Conservation (phyloP, 2,329 filamentous ascomycete genomes). For the Microdochium trichocladiopsis region DNA sequence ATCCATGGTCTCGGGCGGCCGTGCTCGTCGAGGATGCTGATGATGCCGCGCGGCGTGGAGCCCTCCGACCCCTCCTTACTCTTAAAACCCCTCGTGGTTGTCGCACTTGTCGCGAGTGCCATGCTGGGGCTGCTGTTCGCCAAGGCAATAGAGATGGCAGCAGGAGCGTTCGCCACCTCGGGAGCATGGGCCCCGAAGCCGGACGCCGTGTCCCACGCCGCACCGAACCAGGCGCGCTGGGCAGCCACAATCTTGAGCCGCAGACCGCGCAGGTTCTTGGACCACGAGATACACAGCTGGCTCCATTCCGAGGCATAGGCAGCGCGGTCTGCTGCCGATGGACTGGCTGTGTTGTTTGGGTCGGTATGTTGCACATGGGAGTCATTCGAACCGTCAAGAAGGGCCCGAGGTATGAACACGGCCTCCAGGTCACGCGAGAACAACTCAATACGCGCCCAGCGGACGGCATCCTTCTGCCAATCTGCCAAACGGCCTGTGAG, state of each 20-base stretch:
- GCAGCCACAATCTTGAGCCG: constrained; percentile 27
- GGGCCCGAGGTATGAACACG: constrained; percentile 13
- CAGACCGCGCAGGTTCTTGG: constrained; percentile 27
- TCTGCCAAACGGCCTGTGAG: constrained; percentile 23
- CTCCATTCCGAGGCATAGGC: constrained; percentile 23
- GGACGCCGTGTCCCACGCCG: constrained; percentile 2
- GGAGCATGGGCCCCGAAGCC: constrained; percentile 7
- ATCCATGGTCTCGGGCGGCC: constrained; percentile 16
- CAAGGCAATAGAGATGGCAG: too few relatives aligned
- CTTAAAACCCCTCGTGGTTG: neutral
- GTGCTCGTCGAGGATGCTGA: constrained; percentile 4
- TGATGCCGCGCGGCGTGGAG: neutral
- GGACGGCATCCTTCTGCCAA: constrained; percentile 35
- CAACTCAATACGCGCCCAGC: constrained; percentile 33
- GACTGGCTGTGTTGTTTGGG: too few relatives aligned
- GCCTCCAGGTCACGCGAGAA: constrained; percentile 26
- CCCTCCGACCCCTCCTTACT: neutral
- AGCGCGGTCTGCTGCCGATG: too few relatives aligned
- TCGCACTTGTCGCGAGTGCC: neutral
- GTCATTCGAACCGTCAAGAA: too few relatives aligned
- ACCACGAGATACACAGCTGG: constrained; percentile 26
- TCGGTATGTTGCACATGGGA: too few relatives aligned
- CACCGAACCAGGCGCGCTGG: constrained; percentile 11
- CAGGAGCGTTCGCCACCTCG: neutral
- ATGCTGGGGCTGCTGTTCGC: too few relatives aligned